Conservation (phyloP, 129 eudicot species). For the Centaurea solstitialis region DNA sequence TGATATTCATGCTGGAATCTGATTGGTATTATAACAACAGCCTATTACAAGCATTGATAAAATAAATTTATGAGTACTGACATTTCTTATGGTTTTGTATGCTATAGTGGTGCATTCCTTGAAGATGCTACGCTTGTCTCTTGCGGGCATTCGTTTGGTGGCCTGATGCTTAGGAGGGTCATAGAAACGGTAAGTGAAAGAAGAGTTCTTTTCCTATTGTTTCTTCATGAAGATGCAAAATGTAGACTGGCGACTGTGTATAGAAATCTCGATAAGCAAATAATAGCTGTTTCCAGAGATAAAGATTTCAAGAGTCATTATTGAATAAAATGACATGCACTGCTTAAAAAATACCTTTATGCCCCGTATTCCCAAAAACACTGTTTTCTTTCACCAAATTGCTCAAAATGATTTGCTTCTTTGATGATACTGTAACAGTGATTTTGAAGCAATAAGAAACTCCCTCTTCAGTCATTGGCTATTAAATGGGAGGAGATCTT, state of each 20-base stretch:
- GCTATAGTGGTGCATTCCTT: conserved; percentile 65
- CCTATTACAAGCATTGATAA: not conserved
- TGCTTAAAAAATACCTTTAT: not conserved
- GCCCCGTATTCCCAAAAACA: not conserved
- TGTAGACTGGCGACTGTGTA: not conserved
- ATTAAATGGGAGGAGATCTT: not conserved
- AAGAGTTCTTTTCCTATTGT: not conserved
- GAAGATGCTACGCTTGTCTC: conserved; percentile 82
- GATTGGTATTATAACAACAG: not conserved
- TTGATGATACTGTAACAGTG: not conserved
- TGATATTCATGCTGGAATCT: not conserved
- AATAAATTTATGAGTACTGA: not conserved
- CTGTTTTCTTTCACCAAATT: not conserved
- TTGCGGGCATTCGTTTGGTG: conserved; percentile 88
- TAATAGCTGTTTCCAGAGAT: not conserved
- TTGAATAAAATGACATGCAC: not conserved
- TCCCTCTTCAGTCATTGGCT: not conserved
- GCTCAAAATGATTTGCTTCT: not conserved
- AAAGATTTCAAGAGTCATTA: not conserved
- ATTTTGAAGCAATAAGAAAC: not conserved
- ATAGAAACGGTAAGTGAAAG: conserved; percentile 52
- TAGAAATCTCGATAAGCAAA: not conserved
- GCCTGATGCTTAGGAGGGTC: conserved; percentile 68
- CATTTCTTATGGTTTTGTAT: not conserved
- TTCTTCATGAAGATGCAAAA: not conserved